Evolutionary conservation across 2,329 filamentous ascomycete species (phyloP), one percentile per base, ranked within the genome.

Genomic region (Trichoderma sp.): DNA sequence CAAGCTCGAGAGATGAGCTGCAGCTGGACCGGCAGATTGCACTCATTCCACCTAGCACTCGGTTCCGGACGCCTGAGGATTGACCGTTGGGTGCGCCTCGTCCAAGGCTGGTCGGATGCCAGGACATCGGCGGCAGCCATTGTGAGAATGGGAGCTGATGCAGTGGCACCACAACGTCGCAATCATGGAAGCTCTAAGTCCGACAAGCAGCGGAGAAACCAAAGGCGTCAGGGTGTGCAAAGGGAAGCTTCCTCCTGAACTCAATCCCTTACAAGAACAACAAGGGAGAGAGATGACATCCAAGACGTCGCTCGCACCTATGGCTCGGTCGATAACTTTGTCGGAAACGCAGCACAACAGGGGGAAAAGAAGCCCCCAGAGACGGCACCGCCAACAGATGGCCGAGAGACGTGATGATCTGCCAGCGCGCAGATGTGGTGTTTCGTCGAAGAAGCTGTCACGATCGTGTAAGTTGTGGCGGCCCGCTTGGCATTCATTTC

Each of bases 1-100:
- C 76, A 78, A 30, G 75, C 72, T 64, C 69, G 71, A 61, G 76
- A 75, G 63, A 78, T 75, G 58, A 77, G 69, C 66, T 70, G 69
- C 68, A 76, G 58, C 59, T 71, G 72, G 41, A 63, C 57, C 28
- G 68, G 71, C 63, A 76, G 67, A 51, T 66, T 71, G 41, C 61
- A 64, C 63, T 74, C 70, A 73, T 70, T 69, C 72, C 70, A 71
- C 64, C 60, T 67, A 73, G 58, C 70, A 67, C 65, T 68, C 47
- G 51, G 51, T n/a, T 66, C 68, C 47, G 54, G 45, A 15, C 41
- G 39, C 47, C 28, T n/a, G 9, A 26, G 28, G 34, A 47, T 48
- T 54, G 61, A 14, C 30, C 21, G 28, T 52, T 51, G 34, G 54
- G 44, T 61, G 43, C 57, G 44, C 63, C 48, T 54, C 60, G 26